Base-by-base conservation (phyloP, 305 asterid species). In the Fraxinus nigra region DNA sequence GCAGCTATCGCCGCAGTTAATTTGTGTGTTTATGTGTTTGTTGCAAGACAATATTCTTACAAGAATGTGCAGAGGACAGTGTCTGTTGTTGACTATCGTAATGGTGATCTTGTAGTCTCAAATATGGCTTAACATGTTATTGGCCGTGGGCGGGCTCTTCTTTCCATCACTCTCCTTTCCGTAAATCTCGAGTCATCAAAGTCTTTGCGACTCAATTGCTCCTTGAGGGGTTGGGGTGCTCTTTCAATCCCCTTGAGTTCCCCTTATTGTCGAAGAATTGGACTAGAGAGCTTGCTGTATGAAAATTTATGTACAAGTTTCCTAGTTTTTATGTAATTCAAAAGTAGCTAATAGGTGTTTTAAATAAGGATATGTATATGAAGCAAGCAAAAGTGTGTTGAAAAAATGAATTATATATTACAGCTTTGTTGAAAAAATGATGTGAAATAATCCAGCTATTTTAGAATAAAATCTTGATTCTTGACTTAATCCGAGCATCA, bases 1-100 rank as follows among this genome's bases (percentile, higher is more conserved):
- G 95, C 98, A 0, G 95, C 78, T 16, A 92, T 92, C 3, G 86
- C 90, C 0, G 86, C 89, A 0, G 89, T 35, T 28, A 89, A 92
- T 67, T 30, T 96, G 32, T 80, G 88, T 32, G 79, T 90, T 0
- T 93, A 90, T 72, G 89, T 86, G 11, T 37, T 88, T 7, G 87
- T 92, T 32, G 97, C 97, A 5, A 82, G 90, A 63, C 75, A 84
- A 4, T 96, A 91, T 80, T 80, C 95, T 2, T 94, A 96, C 88
- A 96, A 96, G 93, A 94, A 87, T 75, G 97, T 90, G 9, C 86
- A 80, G 46, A 89, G 82, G 72, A 77, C 78, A 1, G 83, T 86
- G 81, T 90, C 88, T 14, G 93, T 92, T 32, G 90, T 87, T 14
- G 89, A 92, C 83, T 89, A 94, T 75, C 77, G 54, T 69, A 89